These are phyloP conservation scores for Chenopodium formosanum DNA, from an alignment of 148 eudicot species.

Conservation along the genomic window DNA sequence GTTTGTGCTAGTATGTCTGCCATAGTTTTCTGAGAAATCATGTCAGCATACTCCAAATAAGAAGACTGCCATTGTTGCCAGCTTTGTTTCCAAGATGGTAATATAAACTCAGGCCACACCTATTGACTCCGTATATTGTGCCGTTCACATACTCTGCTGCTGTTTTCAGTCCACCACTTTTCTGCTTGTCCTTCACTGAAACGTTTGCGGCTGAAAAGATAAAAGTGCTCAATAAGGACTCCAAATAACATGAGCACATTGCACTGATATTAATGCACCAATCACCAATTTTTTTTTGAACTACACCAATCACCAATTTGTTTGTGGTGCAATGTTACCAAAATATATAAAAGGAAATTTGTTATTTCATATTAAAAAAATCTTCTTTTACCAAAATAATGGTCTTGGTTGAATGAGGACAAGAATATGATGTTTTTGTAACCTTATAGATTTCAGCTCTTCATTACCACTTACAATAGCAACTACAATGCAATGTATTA, in stretches of 20 bases:
- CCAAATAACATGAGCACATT: no score
- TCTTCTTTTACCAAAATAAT: not conserved
- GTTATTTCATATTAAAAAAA: no score
- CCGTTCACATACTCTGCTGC: conserved; percentile 51
- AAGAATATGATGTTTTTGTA: not conserved
- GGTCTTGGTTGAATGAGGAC: not conserved
- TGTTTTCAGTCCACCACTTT: conserved; percentile 93
- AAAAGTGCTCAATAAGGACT: not conserved
- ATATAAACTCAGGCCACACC: conserved; percentile 12
- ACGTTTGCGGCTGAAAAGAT: conserved; percentile 66
- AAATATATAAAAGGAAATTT: no score
- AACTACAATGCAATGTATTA: not conserved
- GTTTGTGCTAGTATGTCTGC: not conserved
- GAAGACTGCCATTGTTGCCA: not conserved
- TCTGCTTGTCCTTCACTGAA: conserved; percentile 89
- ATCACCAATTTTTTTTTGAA: not conserved
- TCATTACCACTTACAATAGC: not conserved
- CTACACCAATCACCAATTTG: not conserved
- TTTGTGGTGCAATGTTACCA: not conserved
- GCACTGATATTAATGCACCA: not conserved
- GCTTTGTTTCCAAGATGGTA: not conserved
- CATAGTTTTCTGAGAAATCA: not conserved
- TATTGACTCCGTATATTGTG: conserved; percentile 49
- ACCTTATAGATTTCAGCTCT: not conserved
- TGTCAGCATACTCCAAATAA: not conserved